Evolutionary conservation across 176 grass and related monocot genomes (phyloP).

Genomic region (Poa pratensis): DNA sequence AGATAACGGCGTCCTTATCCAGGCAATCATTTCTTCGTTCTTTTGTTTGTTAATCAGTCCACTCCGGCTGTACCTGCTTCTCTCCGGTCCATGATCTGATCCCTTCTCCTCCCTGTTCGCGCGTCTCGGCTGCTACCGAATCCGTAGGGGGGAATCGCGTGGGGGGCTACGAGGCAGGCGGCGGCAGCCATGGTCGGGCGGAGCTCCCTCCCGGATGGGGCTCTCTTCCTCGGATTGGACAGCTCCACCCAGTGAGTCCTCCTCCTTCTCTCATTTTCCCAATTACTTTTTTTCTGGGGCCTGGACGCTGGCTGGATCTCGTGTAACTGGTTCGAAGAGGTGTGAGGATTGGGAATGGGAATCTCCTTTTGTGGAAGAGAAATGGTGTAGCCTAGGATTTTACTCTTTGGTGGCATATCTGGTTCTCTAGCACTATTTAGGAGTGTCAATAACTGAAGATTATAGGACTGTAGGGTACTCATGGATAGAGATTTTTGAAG

Average conservation of each 20-base stretch:
- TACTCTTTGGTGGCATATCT: background rate
- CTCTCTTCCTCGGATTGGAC: constrained; percentile 91
- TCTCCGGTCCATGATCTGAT: background rate
- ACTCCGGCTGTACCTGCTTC: constrained; percentile 4
- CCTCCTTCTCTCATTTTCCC: background rate
- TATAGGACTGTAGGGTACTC: background rate
- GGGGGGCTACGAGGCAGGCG: background rate
- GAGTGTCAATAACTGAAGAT: constrained; percentile 5
- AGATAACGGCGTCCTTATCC: constrained; percentile 21
- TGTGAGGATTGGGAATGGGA: background rate
- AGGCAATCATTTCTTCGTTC: background rate
- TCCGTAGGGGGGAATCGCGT: background rate
- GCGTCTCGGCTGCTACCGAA: background rate
- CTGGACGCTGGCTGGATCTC: constrained; percentile 1
- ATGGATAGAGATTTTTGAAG: background rate
- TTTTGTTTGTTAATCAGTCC: constrained; percentile 3
- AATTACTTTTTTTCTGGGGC: background rate
- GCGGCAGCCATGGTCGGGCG: constrained; percentile 48
- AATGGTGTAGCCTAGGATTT: background rate
- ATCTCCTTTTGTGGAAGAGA: background rate
- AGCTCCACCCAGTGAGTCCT: constrained; percentile 89
- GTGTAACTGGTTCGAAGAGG: background rate
- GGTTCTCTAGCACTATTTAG: background rate
- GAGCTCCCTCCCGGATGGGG: constrained; percentile 64
- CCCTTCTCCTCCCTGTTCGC: background rate